Conservation (phyloP, 2,329 filamentous ascomycete genomes). For the Colletotrichum nymphaeae region DNA sequence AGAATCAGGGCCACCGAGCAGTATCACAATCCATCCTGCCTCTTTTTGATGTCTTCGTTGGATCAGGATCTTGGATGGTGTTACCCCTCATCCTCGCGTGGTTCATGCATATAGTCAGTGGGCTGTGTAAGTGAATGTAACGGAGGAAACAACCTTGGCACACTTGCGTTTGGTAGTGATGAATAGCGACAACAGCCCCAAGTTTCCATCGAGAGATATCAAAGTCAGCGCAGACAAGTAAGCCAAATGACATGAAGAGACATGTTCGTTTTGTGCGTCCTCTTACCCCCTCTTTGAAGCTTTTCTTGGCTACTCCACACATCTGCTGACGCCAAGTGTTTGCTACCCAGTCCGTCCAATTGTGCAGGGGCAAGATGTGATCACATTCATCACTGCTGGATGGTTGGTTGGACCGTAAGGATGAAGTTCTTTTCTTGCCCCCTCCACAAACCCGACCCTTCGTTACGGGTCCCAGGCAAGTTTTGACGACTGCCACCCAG, state of each 20-base stretch:
- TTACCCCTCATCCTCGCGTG: background rate
- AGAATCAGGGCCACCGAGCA: no score
- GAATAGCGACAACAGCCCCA: background rate
- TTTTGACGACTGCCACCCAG: slow-evolving; percentile 26
- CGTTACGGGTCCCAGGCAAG: slow-evolving; percentile 9
- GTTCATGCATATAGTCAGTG: background rate
- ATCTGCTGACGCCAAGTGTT: slow-evolving; percentile 35
- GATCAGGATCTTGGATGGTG: background rate
- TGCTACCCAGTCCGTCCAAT: slow-evolving; percentile 21
- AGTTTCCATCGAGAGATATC: background rate
- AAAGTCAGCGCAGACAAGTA: background rate
- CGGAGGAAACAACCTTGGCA: slow-evolving; percentile 19
- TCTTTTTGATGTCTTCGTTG: background rate
- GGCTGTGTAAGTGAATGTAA: slow-evolving; percentile 13
- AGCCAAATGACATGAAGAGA: background rate
- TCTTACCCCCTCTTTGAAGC: background rate
- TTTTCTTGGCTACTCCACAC: slow-evolving; percentile 35
- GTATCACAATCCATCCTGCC: background rate
- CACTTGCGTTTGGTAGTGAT: background rate
- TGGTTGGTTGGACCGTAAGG: background rate
- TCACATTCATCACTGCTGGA: background rate
- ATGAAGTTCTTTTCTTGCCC: background rate
- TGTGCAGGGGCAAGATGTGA: slow-evolving; percentile 5
- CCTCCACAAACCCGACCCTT: background rate
- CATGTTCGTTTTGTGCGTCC: background rate